Percentiles rank a stretch among this genome's conserved stretches.
Conservation (phyloP, 1,284 basidiomycete genomes). For the Laetiporus sulphureus region DNA sequence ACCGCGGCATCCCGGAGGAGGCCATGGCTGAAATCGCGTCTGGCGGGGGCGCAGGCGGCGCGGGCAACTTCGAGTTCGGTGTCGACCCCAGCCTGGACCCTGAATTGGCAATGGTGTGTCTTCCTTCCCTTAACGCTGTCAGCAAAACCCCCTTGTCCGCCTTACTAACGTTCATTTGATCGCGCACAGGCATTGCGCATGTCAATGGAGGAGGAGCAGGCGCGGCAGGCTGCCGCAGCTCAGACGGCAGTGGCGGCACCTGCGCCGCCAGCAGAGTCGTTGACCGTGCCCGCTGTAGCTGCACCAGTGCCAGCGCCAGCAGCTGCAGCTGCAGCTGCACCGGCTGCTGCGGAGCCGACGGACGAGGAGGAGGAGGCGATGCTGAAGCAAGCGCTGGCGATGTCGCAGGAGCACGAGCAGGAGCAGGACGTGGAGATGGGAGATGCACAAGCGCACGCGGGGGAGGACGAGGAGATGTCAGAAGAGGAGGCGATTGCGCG, state of each 20-base stretch:
- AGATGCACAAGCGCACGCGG: conserved; percentile 35
- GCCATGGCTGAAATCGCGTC: conserved; percentile 47
- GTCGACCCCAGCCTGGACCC: conserved; percentile 95
- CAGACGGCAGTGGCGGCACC: conserved; percentile 22
- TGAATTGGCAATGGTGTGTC: conserved; percentile 88
- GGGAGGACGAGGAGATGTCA: conserved; percentile 32
- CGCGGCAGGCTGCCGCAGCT: conserved; percentile 68
- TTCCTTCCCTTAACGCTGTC: no score
- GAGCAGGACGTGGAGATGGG: conserved; percentile 38
- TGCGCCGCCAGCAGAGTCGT: conserved; percentile 5
- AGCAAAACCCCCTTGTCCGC: conserved; percentile 1
- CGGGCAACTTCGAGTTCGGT: conserved; percentile 78
- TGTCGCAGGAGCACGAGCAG: conserved; percentile 40
- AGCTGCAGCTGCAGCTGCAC: conserved; percentile 24
- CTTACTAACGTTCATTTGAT: neutral
- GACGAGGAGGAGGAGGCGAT: conserved; percentile 61
- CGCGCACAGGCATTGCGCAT: conserved; percentile 80
- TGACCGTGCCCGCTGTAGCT: conserved; percentile 1
- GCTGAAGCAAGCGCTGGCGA: conserved; percentile 55
- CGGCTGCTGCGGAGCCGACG: conserved; percentile 33
- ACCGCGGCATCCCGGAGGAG: conserved; percentile 69
- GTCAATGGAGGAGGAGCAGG: conserved; percentile 96
- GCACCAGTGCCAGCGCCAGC: conserved; percentile 27
- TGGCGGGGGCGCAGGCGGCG: conserved; percentile 39
- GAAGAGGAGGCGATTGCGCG: conserved; percentile 58